Conservation (phyloP, 179 eudicot genomes). For the Corrigiola litoralis region DNA sequence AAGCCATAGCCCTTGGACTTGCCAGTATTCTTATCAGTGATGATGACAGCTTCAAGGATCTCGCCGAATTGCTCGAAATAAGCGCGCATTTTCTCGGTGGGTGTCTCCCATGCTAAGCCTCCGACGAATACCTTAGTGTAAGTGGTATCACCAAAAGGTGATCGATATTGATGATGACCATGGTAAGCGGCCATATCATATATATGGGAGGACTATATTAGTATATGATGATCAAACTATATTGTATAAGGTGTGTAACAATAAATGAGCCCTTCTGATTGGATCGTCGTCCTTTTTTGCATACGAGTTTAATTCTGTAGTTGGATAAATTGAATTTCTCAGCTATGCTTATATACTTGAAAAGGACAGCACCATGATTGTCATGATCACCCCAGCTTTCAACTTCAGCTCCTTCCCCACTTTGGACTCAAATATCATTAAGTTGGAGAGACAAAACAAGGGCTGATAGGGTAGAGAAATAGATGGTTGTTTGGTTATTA, state of each 20-base stretch:
- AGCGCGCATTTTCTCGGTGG: constrained; percentile 56
- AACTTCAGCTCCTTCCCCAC: not conserved
- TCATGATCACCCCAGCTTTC: not conserved
- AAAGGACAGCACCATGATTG: constrained; percentile 11
- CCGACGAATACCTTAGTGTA: constrained; percentile 83
- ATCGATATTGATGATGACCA: constrained; percentile 62
- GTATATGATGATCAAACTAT: constrained; percentile 9
- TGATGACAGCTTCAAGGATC: constrained; percentile 89
- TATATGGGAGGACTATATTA: not conserved
- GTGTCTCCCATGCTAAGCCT: constrained; percentile 94
- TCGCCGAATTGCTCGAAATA: constrained; percentile 86
- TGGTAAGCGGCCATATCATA: constrained; percentile 20
- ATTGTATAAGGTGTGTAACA: not conserved
- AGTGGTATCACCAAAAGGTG: constrained; percentile 87
- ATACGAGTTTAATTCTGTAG: not conserved
- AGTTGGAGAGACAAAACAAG: not conserved
- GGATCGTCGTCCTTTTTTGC: not conserved
- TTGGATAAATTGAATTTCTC: not conserved
- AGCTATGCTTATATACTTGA: constrained; percentile 1
- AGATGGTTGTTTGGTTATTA: not conserved
- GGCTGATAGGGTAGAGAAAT: not conserved
- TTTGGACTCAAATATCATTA: not conserved
- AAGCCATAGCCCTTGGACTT: constrained; percentile 97
- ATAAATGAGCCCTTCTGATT: not conserved
- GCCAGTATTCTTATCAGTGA: constrained; percentile 70